Evolutionary conservation across 495 filamentous ascomycete species (phyloP).

Genomic region (Xylona heveae): DNA sequence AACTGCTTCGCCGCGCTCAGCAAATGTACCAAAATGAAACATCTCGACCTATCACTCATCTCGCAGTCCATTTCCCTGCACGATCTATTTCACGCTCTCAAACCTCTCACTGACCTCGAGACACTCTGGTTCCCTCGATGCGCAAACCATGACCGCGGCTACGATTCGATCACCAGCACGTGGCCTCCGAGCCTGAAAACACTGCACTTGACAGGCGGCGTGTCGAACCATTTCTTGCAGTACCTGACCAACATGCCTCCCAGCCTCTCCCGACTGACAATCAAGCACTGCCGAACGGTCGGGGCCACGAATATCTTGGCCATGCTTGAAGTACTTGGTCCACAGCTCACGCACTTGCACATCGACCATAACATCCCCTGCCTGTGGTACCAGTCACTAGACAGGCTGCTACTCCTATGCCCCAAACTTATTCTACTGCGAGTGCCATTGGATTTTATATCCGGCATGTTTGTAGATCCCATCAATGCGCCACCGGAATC

Average conservation of each 20-base stretch:
- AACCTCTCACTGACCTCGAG: conserved; percentile 23
- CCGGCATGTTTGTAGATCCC: conserved; percentile 13
- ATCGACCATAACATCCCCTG: conserved; percentile 13
- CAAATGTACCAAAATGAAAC: conserved; percentile 32
- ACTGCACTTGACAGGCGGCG: conserved; percentile 22
- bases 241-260: conserved; percentile 13
- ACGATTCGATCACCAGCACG: conserved; percentile 7
- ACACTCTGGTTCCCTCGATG: conserved; percentile 33
- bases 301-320: conserved; percentile 5
- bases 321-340: conserved; percentile 8
- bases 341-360: conserved; percentile 12
- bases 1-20: conserved; percentile 41
- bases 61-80: conserved; percentile 27
- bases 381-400: conserved; percentile 13
- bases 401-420: conserved; percentile 15
- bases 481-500: conserved; percentile 8
- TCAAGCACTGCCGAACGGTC: conserved; percentile 17
- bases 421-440: conserved; percentile 14
- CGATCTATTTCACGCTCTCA: conserved; percentile 29
- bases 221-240: conserved; percentile 20
- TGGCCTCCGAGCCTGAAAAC: conserved; percentile 25
- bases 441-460: conserved; percentile 19
- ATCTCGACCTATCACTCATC: conserved; percentile 39
- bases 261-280: conserved; percentile 14
- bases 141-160: conserved; percentile 15